Evolutionary conservation across 1,284 basidiomycete species (phyloP).

Genomic region (Peniophora sp.): DNA sequence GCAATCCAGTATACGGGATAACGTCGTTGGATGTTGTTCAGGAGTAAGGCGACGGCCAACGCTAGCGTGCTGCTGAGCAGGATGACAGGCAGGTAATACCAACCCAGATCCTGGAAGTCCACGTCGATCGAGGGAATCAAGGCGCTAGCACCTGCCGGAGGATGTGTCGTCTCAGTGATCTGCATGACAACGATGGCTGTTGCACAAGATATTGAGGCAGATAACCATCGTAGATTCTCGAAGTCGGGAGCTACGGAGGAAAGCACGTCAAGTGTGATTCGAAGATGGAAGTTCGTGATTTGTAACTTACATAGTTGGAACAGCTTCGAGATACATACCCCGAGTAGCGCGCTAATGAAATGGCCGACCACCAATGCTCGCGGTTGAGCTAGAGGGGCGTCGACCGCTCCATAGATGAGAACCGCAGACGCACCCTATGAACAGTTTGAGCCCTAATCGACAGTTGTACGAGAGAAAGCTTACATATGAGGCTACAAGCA

Average conservation of each 20-base stretch:
- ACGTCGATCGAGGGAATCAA: constrained; percentile 40
- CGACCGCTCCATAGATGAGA: constrained; percentile 49
- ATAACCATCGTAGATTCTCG: constrained; percentile 42
- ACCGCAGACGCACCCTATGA: constrained; percentile 51
- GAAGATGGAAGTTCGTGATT: too few relatives aligned
- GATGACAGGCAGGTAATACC: constrained; percentile 55
- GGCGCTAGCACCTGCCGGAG: constrained; percentile 49
- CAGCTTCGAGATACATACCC: constrained; percentile 48
- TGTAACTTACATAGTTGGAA: constrained; percentile 32
- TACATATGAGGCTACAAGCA: constrained; percentile 43
- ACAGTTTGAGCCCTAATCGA: background rate
- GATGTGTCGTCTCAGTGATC: constrained; percentile 50
- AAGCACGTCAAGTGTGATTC: too few relatives aligned
- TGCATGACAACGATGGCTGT: constrained; percentile 45
- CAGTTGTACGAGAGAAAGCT: constrained; percentile 12
- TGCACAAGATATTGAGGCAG: constrained; percentile 46
- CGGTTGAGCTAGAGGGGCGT: constrained; percentile 55
- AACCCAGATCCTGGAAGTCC: constrained; percentile 39
- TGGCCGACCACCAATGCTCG: constrained; percentile 51
- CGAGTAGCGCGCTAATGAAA: constrained; percentile 44
- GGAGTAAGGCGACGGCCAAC: constrained; percentile 40
- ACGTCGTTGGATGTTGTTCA: constrained; percentile 51
- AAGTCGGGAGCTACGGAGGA: constrained; percentile 23
- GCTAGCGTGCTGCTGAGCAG: constrained; percentile 45
- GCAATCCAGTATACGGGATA: constrained; percentile 52